Percentiles rank a stretch among this genome's conserved stretches.
Conservation (phyloP, 768 basidiomycete genomes). For the Clathrus columnatus region DNA sequence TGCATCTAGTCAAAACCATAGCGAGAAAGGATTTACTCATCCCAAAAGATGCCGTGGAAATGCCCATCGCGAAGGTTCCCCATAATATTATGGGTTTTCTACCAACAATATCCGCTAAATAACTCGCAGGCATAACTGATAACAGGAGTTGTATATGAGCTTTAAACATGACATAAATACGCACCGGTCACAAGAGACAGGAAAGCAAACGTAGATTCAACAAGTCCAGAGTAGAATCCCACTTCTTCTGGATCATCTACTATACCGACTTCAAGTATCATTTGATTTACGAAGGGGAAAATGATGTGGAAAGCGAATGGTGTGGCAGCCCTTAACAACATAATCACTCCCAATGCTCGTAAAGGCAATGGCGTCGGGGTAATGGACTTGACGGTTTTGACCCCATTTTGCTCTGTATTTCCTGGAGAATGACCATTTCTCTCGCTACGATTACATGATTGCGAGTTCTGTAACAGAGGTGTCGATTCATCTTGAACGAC, state of each 20-base stretch:
- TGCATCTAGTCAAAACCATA: constrained; percentile 12
- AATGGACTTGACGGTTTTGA: too few species aligned
- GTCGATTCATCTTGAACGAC: too few species aligned
- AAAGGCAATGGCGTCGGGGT: constrained; percentile 15
- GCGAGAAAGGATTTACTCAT: constrained; percentile 13
- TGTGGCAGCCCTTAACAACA: constrained; percentile 4
- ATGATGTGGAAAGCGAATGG: constrained; percentile 14
- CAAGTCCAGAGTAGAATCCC: constrained; percentile 16
- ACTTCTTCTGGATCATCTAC: constrained; percentile 16
- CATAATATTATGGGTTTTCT: constrained; percentile 17
- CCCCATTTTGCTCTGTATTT: too few species aligned
- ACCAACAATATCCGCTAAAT: constrained; percentile 14
- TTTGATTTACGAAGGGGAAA: constrained; percentile 13
- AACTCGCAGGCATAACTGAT: constrained; percentile 1
- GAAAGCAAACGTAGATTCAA: constrained; percentile 9
- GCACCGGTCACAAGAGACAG: constrained; percentile 10
- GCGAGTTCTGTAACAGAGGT: too few species aligned
- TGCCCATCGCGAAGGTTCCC: constrained; percentile 12
- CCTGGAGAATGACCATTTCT: too few species aligned
- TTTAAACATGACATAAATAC: too few species aligned
- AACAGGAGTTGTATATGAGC: too few species aligned
- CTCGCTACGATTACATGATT: too few species aligned
- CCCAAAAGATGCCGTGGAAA: constrained; percentile 14
- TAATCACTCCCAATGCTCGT: constrained; percentile 3
- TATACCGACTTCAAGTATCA: constrained; percentile 16